Evolutionary conservation across 2,329 filamentous ascomycete genomes (phyloP), one percentile per base, ranked within the genome.

Genomic region (Botrytis squamosa): DNA sequence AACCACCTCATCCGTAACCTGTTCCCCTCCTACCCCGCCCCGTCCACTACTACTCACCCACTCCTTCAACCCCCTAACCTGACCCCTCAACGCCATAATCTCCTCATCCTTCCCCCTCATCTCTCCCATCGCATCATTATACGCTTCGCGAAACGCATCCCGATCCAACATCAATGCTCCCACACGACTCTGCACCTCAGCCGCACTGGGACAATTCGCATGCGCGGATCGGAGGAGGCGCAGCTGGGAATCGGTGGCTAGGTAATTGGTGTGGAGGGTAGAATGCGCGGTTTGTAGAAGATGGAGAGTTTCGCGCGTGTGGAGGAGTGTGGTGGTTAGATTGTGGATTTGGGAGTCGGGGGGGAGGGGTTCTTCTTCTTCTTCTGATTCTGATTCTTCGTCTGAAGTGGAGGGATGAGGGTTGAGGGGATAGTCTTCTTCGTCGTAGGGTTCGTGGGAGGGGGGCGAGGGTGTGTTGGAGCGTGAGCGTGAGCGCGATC

Each of bases 11-110:
- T 94, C 92, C 75, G 89, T 90, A 64, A 84, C 82, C 75, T 90
- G 88, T 36, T 87, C 87, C 44, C 89, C 88, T 7, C 62, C 70
- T 4, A 60, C 52, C 18, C 70, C 70, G 68, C 86, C 85, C 46
- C 90, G 84, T 16, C 91, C 92, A 75, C 88, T 89, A 36, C 86
- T 88, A 78, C 91, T 92, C 73, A 93, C 91, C 84, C 88, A 93
- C 77, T 90, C 89, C 84, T 93, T 93, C 74, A 93, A 83, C 3
- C 90, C 90, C 16, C 88, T 82, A 0, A 93, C 86, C 81, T 93
- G 91, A 4, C 84, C 84, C 71, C 87, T 83, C 74, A 92, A 82
- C 67, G 84, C 83, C 36, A 84, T 82, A 6, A 88, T 85, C 81
- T 91, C 88, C 38, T 87, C 86, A 71, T 91, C 89, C n/a, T 84